Evolutionary conservation across 2,329 filamentous ascomycete genomes (phyloP).

Genomic region (Diaporthe caulivora): DNA sequence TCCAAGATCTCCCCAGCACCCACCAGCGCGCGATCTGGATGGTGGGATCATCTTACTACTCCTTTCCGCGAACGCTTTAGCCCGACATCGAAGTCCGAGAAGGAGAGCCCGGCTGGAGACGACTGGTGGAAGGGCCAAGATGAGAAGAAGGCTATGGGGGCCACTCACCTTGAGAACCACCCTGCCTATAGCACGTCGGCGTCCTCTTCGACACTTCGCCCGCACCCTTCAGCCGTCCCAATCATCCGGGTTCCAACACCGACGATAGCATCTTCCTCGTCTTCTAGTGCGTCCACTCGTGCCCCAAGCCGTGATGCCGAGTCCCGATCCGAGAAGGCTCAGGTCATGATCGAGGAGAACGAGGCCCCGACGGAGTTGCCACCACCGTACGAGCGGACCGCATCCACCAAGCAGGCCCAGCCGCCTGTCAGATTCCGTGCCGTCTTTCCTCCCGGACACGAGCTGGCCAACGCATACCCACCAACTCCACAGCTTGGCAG

Average conservation of each 20-base stretch:
- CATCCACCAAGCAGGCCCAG: conserved; percentile 55
- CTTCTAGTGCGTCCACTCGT: conserved; percentile 41
- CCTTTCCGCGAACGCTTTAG: conserved; percentile 69
- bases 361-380: conserved; percentile 56
- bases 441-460: conserved; percentile 68
- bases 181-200: conserved; percentile 37
- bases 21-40: conserved; percentile 73
- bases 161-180: conserved; percentile 36
- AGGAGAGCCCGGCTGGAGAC: conserved; percentile 47
- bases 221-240: conserved; percentile 30
- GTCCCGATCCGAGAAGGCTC: conserved; percentile 53
- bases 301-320: conserved; percentile 40
- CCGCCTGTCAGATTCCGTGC: conserved; percentile 65
- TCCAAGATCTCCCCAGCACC: conserved; percentile 58
- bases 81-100: conserved; percentile 48
- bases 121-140: conserved; percentile 53
- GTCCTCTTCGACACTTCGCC: conserved; percentile 40
- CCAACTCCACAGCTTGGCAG: conserved; percentile 73
- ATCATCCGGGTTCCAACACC: conserved; percentile 42
- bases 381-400: conserved; percentile 65
- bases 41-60: conserved; percentile 83
- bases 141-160: conserved; percentile 43
- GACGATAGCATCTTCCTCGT: conserved; percentile 46
- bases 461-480: conserved; percentile 60
- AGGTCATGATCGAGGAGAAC: conserved; percentile 54